Evolutionary conservation across 306 rosid species (phyloP).

Genomic region (Acacia acuminata): DNA sequence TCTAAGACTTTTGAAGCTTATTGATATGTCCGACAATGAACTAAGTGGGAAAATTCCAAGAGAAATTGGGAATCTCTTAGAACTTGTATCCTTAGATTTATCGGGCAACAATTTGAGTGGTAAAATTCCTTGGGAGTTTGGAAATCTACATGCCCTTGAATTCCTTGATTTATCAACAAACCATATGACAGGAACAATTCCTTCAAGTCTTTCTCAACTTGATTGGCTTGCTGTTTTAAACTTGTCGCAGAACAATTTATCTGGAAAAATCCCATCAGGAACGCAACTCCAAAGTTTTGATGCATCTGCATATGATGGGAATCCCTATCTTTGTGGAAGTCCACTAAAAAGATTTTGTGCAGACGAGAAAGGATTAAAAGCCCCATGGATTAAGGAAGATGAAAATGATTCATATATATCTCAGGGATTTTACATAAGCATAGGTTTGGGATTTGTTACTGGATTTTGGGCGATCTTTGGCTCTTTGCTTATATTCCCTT

Average conservation of each 20-base stretch:
- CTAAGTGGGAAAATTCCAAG: not conserved
- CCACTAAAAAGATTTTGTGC: not conserved
- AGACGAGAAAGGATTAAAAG: not conserved
- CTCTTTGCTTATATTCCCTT: not conserved
- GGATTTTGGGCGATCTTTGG: too few relatives aligned
- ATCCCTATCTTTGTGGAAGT: constrained; percentile 21
- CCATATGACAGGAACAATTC: not conserved
- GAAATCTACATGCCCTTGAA: not conserved
- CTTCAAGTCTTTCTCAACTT: not conserved
- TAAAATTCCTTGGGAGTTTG: not conserved
- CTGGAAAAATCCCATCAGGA: not conserved
- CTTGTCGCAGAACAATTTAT: constrained; percentile 15
- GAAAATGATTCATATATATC: not conserved
- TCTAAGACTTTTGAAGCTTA: not conserved
- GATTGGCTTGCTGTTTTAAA: not conserved
- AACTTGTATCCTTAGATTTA: not conserved
- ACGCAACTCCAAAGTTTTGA: constrained; percentile 30
- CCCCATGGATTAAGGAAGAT: not conserved
- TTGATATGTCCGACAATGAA: constrained; percentile 10
- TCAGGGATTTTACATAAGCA: not conserved
- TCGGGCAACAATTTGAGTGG: not conserved
- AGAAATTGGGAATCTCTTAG: constrained; percentile 8
- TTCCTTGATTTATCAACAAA: constrained; percentile 23
- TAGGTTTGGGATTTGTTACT: not conserved
- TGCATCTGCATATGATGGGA: too few relatives aligned